A percentile compares a stretch with the other conserved stretches of the same genome.
phyloP scores from a whole-genome alignment of 148 eudicot species.

The Silene latifolia region DNA sequence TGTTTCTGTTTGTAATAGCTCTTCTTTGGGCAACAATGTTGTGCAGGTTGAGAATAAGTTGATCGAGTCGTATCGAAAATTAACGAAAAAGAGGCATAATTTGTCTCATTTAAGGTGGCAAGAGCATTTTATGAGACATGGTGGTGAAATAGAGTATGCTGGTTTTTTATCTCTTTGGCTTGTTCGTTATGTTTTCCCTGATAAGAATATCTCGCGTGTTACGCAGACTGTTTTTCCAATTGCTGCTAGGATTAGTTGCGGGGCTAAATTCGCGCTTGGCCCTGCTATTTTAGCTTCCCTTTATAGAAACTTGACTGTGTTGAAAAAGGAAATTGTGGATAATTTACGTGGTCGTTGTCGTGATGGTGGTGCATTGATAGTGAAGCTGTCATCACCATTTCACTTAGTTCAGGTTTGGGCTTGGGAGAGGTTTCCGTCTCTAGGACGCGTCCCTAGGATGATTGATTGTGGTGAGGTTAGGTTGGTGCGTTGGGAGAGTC shows the following conservation, averaged over 20 bases:
- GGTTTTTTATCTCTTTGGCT: constrained; percentile 41
- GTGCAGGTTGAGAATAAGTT: no score
- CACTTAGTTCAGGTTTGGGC: constrained; percentile 50
- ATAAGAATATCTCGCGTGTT: neutral
- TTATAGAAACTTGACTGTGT: constrained; percentile 31
- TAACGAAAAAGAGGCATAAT: neutral
- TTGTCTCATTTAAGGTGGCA: constrained; percentile 24
- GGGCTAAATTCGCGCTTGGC: constrained; percentile 22
- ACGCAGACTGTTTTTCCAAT: constrained; percentile 15
- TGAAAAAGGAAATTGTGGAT: constrained; percentile 11
- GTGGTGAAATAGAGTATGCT: constrained; percentile 22
- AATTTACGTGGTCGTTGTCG: no score
- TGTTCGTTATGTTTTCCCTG: constrained; percentile 29
- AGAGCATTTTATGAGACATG: constrained; percentile 21
- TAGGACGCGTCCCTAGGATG: constrained; percentile 24
- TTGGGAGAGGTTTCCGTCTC: constrained; percentile 44
- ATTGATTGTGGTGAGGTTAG: neutral
- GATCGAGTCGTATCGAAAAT: no score
- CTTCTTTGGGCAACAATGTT: no score
- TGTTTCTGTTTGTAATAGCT: no score
- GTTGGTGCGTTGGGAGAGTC: neutral
- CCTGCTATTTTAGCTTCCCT: constrained; percentile 38
- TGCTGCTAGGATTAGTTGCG: constrained; percentile 32
- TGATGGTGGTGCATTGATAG: neutral
- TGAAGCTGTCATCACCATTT: constrained; percentile 24